Conservation (phyloP, 495 filamentous ascomycete species). For the Hyphodiscus hymeniophilus region DNA sequence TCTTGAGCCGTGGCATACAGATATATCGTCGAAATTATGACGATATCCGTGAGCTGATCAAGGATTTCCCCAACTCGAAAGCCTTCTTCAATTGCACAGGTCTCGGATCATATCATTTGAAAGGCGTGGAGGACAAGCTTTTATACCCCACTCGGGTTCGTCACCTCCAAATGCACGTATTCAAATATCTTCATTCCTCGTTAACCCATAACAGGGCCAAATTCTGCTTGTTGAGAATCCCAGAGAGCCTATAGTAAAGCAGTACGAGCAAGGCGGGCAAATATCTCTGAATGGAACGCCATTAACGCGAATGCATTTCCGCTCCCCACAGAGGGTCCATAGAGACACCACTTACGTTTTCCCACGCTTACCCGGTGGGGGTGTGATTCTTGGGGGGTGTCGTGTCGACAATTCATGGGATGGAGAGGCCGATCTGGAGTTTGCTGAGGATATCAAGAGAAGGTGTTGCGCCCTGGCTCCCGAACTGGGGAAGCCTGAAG, state of each 20-base stretch:
- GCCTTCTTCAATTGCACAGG: conserved; percentile 71
- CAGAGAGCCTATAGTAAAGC: conserved; percentile 17
- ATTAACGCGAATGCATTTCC: conserved; percentile 24
- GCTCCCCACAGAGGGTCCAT: conserved; percentile 22
- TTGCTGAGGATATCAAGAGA: conserved; percentile 67
- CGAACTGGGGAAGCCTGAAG: conserved; percentile 49
- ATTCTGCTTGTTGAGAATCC: no score
- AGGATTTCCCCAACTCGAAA: conserved; percentile 33
- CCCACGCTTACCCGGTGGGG: conserved; percentile 26
- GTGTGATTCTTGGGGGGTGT: conserved; percentile 60
- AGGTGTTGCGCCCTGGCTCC: conserved; percentile 56
- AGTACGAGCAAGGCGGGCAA: conserved; percentile 23
- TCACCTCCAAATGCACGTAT: neutral
- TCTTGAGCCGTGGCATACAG: conserved; percentile 45
- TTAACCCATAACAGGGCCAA: conserved; percentile 6
- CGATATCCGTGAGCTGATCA: conserved; percentile 51
- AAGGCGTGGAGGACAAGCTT: conserved; percentile 59
- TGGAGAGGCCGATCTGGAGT: conserved; percentile 51
- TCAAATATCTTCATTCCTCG: no score
- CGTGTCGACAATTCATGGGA: conserved; percentile 66
- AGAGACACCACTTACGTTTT: conserved; percentile 25
- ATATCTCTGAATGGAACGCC: conserved; percentile 31
- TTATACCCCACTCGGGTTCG: conserved; percentile 29
- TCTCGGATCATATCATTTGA: conserved; percentile 49
- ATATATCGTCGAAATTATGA: conserved; percentile 36